Base-by-base conservation (phyloP, 139 green algal species). In the Yamagishiella unicocca region DNA sequence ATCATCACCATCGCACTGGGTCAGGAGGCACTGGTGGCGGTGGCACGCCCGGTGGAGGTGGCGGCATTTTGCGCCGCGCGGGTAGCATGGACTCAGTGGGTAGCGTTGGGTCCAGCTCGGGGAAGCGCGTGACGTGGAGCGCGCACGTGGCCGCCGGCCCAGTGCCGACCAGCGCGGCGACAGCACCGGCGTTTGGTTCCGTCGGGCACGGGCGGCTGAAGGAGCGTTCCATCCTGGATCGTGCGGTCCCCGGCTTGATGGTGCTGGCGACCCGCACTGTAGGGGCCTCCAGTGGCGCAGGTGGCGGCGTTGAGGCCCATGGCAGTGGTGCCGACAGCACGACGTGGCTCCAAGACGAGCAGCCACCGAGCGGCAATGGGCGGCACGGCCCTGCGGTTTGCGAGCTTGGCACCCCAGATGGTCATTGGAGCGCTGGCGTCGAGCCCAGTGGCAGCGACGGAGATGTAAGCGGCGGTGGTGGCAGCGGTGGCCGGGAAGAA, bases 41-140 rank as follows among this genome's bases (percentile, higher is more conserved):
- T 2, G 31, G 14, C 8, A 62, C 76, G 22, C 53, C 76, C 9
- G 37, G 35, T 27, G 31, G 33, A 17, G n/a, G 14, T 0, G 58
- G 38, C 37, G 80, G 80, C 64, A 86, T 86, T 33, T 64, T 86
- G 62, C 62, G 80, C 7, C 80, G 80, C 21, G 22, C 64, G 31
- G 55, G 55, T 27, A 86, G 80, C 61, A 42, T 67, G 5, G 80
- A 86, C 19, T 86, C 80, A 2, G 38, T 50, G 2, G 62, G 80
- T 42, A 77, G 80, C 61, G 5, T 19, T 10, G 70, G 4, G 8
- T 21, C 40, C 29, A 42, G 55, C 25, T 58, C 55, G 29, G 72
- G 35, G 19, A 86, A 86, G 80, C 80, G 80, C 5, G 80, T 86
- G 5, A 86, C 80, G 4, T 86, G 80, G 80, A 72, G 80, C 64